Percentiles rank a stretch among this genome's conserved stretches.
Evolutionary conservation across 2,329 filamentous ascomycete genomes (phyloP).

Genomic region (Coniella lustricola): DNA sequence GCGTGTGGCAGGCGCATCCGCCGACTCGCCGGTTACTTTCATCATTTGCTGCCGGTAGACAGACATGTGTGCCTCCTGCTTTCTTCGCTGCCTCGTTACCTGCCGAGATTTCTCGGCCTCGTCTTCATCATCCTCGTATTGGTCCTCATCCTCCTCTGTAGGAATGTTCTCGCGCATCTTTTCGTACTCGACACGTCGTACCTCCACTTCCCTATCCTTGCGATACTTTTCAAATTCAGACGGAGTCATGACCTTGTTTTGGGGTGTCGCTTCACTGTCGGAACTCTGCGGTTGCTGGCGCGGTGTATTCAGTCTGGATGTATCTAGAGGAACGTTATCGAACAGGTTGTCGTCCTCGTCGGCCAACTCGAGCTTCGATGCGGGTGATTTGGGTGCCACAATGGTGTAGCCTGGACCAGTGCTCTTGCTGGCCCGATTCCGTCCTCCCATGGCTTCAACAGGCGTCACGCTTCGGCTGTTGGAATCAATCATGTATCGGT

Average conservation of each 20-base stretch:
- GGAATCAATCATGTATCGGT: slow-evolving; percentile 33
- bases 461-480: slow-evolving; percentile 21
- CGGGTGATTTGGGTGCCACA: slow-evolving; percentile 26
- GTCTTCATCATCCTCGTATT: slow-evolving; percentile 70
- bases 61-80: slow-evolving; percentile 84
- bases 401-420: slow-evolving; percentile 21
- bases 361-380: slow-evolving; percentile 26
- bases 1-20: slow-evolving; percentile 38
- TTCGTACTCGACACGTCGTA: slow-evolving; percentile 32
- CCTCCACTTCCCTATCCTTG: slow-evolving; percentile 59
- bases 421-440: slow-evolving; percentile 34
- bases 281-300: slow-evolving; percentile 26
- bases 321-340: slow-evolving; percentile 32
- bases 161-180: slow-evolving; percentile 34
- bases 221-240: slow-evolving; percentile 79
- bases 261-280: slow-evolving; percentile 23
- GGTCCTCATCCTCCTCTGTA: slow-evolving; percentile 54
- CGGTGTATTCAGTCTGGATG: slow-evolving; percentile 29
- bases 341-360: slow-evolving; percentile 50
- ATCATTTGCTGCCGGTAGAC: slow-evolving; percentile 94
- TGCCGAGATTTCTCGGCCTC: slow-evolving; percentile 69
- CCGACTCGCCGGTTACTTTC: slow-evolving; percentile 78
- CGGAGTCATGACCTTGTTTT: slow-evolving; percentile 81
- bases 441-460: slow-evolving; percentile 19
- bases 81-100: slow-evolving; percentile 68